phyloP scores from a whole-genome alignment of 2,329 filamentous ascomycete species.

The Endoconidiophora polonica region DNA sequence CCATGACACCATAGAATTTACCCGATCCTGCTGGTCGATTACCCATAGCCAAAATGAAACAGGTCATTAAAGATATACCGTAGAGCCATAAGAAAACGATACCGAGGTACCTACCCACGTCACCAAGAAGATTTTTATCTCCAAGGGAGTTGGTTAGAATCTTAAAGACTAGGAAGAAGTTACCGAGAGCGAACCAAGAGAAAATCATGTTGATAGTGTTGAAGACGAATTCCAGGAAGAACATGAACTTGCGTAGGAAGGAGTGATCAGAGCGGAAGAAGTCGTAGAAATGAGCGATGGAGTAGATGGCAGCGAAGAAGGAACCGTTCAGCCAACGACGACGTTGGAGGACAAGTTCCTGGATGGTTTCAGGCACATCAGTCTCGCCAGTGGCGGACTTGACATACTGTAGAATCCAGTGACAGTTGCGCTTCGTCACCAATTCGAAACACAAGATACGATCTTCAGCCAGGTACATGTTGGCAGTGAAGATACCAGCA shows the following conservation, averaged over 20 bases:
- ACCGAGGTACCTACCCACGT: slow-evolving; percentile 61
- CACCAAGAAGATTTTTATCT: slow-evolving; percentile 50
- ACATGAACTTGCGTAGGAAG: slow-evolving; percentile 69
- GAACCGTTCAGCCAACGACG: slow-evolving; percentile 95
- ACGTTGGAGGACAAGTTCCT: slow-evolving; percentile 87
- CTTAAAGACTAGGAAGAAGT: slow-evolving; percentile 98
- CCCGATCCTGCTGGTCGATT: slow-evolving; percentile 91
- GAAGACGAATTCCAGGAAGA: slow-evolving; percentile 85
- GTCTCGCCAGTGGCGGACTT: slow-evolving; percentile 95
- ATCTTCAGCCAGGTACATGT: slow-evolving; percentile 87
- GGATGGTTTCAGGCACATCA: slow-evolving; percentile 85
- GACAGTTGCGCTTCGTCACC: slow-evolving; percentile 90
- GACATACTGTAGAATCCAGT: slow-evolving; percentile 96
- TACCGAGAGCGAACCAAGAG: slow-evolving; percentile 95
- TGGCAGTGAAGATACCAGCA: slow-evolving; percentile 92
- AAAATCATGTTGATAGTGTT: slow-evolving; percentile 96
- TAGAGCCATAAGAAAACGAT: slow-evolving; percentile 95
- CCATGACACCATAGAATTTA: slow-evolving; percentile 87
- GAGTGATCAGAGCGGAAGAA: slow-evolving; percentile 90
- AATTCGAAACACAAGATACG: slow-evolving; percentile 89
- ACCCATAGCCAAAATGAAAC: slow-evolving; percentile 85
- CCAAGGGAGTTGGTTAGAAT: slow-evolving; percentile 83
- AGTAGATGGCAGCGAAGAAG: slow-evolving; percentile 95
- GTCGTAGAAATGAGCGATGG: slow-evolving; percentile 86
- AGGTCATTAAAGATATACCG: slow-evolving; percentile 76